Conservation (phyloP, 2,329 filamentous ascomycete species). For the Tolypocladium endophyticum region DNA sequence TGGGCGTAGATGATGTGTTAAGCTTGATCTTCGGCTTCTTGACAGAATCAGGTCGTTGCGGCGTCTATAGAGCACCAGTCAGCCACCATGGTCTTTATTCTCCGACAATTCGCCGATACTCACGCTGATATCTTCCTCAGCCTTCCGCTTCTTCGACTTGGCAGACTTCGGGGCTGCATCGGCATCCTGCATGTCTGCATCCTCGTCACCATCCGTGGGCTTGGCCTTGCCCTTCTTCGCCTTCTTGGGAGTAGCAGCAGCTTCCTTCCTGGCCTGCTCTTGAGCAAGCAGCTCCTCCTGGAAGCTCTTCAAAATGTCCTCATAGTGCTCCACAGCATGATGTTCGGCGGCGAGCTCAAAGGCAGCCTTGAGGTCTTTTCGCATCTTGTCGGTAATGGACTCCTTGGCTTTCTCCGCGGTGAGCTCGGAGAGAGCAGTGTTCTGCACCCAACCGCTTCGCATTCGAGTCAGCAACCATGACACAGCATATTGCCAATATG, state of each 20-base stretch:
- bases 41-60: constrained; percentile 48
- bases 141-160: constrained; percentile 68
- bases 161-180: constrained; percentile 56
- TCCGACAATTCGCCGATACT: constrained; percentile 5
- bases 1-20: constrained; percentile 56
- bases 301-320: constrained; percentile 63
- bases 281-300: constrained; percentile 55
- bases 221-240: constrained; percentile 37
- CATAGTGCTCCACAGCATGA: constrained; percentile 72
- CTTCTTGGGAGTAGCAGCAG: constrained; percentile 29
- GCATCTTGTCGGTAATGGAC: constrained; percentile 63
- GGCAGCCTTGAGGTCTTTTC: constrained; percentile 68
- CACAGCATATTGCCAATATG: background rate
- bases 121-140: constrained; percentile 59
- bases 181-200: constrained; percentile 51
- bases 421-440: constrained; percentile 70
- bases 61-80: constrained; percentile 29
- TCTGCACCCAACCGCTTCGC: constrained; percentile 78
- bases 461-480: constrained; percentile 6
- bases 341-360: constrained; percentile 72
- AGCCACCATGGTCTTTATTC: constrained; percentile 1
- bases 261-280: constrained; percentile 32
- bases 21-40: constrained; percentile 62
- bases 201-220: constrained; percentile 44
- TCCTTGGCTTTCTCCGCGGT: constrained; percentile 61